Evolutionary conservation across 2,329 filamentous ascomycete species (phyloP), one percentile per base, ranked within the genome.

Genomic region (Chaetomium globosum): DNA sequence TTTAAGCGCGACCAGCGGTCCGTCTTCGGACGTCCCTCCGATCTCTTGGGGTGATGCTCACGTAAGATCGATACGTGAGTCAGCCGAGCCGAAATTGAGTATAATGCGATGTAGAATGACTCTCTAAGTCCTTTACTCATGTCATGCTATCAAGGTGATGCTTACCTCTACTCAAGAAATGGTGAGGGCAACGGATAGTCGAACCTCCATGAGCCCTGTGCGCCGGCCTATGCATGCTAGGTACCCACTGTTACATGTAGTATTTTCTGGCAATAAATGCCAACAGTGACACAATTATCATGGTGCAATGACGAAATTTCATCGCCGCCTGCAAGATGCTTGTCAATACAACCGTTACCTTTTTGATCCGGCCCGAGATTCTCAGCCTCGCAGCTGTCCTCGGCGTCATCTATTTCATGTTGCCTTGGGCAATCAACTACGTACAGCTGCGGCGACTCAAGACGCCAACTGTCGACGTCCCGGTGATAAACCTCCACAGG

Each of bases 371-470:
- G n/a, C 46, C 46, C 46, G 46, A 49, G 46, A 23, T 5, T n/a
- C 13, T 49, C n/a, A 12, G 46, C 19, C n/a, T 23, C n/a, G 46
- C 13, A 21, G 46, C 46, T 23, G 23, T 49, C 19, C 46, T 49
- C 19, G 46, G n/a, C 19, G n/a, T 49, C 13, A 23, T 23, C 46
- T 49, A 49, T 23, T 49, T 49, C 13, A 10, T 49, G 19, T 23
- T 49, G 12, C 46, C 46, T n/a, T 49, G 46, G 46, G 46, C 46
- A 7, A 49, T 49, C 46, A 49, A 49, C 46, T 49, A 49, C 19
- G 46, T 49, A 19, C 46, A 49, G 46, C 46, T 49, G 13, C 46
- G 23, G 46, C 46, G 46, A 12, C 16, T 49, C n/a, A 49, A 49
- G 46, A 49, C 19, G 23, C 46, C 46, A 16, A 23, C 19, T 12